Evolutionary conservation across 2,329 filamentous ascomycete genomes (phyloP), one percentile per base, ranked within the genome.

Genomic region (Fusarium mexicanum): DNA sequence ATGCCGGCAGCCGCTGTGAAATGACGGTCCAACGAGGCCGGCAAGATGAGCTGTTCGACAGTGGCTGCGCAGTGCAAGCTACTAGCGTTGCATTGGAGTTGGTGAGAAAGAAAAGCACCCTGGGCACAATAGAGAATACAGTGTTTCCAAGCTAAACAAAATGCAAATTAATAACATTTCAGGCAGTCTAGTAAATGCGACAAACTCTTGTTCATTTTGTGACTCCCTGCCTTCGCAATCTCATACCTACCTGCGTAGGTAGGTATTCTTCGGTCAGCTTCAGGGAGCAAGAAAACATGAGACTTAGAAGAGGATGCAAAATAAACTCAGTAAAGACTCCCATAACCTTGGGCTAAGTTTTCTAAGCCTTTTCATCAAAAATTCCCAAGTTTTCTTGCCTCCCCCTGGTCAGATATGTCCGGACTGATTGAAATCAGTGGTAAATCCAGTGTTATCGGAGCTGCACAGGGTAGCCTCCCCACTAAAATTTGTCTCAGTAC

Each of bases 401-500:
- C 9, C 17, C 35, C 5, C 35, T 18, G 35, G 35, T 26, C n/a
- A 44, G 10, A 6, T 44, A 44, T 26, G 10, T 44, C 16, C 16
- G n/a, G 43, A 44, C 43, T 14, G 31, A 35, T 20, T 14, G 31
- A 51, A 35, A 33, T 37, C 14, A 9, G 33, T 16, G 26, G 26
- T 41, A 55, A 41, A 11, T 11, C 35, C 6, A 55, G 24, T 31
- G 24, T 41, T n/a, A 31, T 55, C 14, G 6, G 11, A 37, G 51
- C 20, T 41, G 24, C 22, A 43, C 51, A 55, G 51, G 22, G 35
- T n/a, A 55, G 33, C n/a, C 33, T 55, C 71, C 61, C 73, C 73
- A 64, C 73, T 67, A 64, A 73, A 74, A 53, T 44, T 58, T 65
- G 61, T 41, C 46, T 46, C 40, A 38, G 35, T 37, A n/a, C 46